Evolutionary conservation across 1,284 basidiomycete genomes (phyloP).

Genomic region (Athelia psychrophila): DNA sequence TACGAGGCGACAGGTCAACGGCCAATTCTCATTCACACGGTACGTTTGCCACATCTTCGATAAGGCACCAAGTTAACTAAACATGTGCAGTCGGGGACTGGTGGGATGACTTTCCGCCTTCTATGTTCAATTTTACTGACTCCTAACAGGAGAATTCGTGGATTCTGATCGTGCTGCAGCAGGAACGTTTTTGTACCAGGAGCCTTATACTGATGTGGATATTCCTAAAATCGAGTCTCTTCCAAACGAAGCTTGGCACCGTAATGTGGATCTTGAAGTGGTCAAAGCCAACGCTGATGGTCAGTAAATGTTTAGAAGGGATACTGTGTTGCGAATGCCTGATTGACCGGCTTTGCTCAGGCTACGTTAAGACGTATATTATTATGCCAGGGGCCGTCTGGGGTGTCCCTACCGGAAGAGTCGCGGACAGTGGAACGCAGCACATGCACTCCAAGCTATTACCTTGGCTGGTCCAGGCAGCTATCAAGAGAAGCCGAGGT

Average conservation of each 20-base stretch:
- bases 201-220: slow-evolving; percentile 34
- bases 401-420: slow-evolving; percentile 28
- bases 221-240: slow-evolving; percentile 30
- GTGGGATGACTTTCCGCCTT: slow-evolving; percentile 7
- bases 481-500: slow-evolving; percentile 25
- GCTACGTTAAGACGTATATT: slow-evolving; percentile 35
- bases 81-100: slow-evolving; percentile 31
- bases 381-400: slow-evolving; percentile 39
- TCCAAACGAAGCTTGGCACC: slow-evolving; percentile 28
- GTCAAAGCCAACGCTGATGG: slow-evolving; percentile 31
- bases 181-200: slow-evolving; percentile 25
- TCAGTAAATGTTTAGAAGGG: slow-evolving; percentile 1
- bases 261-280: slow-evolving; percentile 24
- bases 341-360: slow-evolving; percentile 13
- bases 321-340: not conserved
- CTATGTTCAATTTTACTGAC: not conserved
- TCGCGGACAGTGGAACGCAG: slow-evolving; percentile 34
- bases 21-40: slow-evolving; percentile 27
- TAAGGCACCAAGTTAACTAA: not conserved
- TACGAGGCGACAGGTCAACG: slow-evolving; percentile 14
- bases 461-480: slow-evolving; percentile 7
- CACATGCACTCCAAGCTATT: slow-evolving; percentile 14
- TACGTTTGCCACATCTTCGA: slow-evolving; percentile 9
- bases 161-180: slow-evolving; percentile 27
- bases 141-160: slow-evolving; percentile 10